phyloP scores from a whole-genome alignment of 2,329 filamentous ascomycete species.

The Cladosporium sp. region DNA sequence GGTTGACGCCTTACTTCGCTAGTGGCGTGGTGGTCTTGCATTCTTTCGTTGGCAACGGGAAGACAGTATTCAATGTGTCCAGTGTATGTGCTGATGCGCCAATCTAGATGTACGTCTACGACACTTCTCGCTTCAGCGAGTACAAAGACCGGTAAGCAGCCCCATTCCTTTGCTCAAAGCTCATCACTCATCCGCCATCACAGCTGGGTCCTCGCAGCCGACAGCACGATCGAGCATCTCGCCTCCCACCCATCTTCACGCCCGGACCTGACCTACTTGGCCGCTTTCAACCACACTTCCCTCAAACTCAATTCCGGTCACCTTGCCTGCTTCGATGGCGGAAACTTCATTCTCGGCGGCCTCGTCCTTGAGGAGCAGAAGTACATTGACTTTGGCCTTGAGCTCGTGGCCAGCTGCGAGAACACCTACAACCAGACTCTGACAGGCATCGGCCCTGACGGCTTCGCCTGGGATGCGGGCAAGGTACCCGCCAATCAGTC shows the following conservation, averaged over 20 bases:
- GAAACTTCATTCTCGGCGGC: slow-evolving; percentile 81
- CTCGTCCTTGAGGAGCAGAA: slow-evolving; percentile 64
- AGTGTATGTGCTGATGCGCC: background rate
- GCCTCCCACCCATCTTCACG: slow-evolving; percentile 65
- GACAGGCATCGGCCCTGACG: slow-evolving; percentile 76
- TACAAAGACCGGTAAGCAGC: slow-evolving; percentile 60
- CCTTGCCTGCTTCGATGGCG: slow-evolving; percentile 78
- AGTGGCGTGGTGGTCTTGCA: background rate
- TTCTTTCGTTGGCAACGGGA: background rate
- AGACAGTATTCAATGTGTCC: background rate
- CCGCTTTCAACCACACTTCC: slow-evolving; percentile 53
- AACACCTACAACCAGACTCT: slow-evolving; percentile 68
- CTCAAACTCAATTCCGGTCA: slow-evolving; percentile 45
- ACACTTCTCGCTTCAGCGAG: slow-evolving; percentile 59
- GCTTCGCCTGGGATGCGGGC: slow-evolving; percentile 41
- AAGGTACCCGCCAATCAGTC: slow-evolving; percentile 36
- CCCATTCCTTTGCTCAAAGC: too few species aligned
- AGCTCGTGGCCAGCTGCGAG: slow-evolving; percentile 70
- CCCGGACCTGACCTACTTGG: slow-evolving; percentile 72
- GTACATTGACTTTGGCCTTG: slow-evolving; percentile 73
- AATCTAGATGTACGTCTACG: slow-evolving; percentile 72
- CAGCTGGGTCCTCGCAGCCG: slow-evolving; percentile 69
- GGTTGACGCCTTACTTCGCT: background rate
- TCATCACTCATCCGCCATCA: background rate
- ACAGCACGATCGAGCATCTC: slow-evolving; percentile 72